Percentiles rank a stretch among this genome's conserved stretches.
Conservation (phyloP, 768 basidiomycete species). For the Rubroboletus pulcherrimus region DNA sequence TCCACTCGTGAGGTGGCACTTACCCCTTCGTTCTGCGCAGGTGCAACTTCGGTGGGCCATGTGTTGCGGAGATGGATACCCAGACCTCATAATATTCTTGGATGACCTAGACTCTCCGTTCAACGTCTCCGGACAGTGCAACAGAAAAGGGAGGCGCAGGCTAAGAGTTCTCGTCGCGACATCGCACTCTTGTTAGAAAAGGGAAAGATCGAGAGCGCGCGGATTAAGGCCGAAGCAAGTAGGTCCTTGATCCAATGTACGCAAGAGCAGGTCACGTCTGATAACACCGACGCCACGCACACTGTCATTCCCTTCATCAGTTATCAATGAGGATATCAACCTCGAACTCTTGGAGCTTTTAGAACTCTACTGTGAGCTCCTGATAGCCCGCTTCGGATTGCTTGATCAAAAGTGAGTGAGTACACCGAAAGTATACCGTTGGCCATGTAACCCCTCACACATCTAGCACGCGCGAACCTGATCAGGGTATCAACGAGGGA, state of each 20-base stretch:
- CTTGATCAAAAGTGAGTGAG: conserved; percentile 78
- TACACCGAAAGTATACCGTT: neutral
- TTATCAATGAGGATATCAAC: conserved; percentile 83
- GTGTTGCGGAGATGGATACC: neutral
- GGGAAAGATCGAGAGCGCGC: conserved; percentile 79
- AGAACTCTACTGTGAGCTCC: conserved; percentile 92
- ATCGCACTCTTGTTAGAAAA: conserved; percentile 77
- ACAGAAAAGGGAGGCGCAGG: conserved; percentile 90
- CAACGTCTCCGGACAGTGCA: conserved; percentile 82
- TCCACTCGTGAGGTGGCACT: neutral
- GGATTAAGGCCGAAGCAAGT: conserved; percentile 84
- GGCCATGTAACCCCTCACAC: conserved; percentile 4
- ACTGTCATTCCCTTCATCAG: conserved; percentile 30
- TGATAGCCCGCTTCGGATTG: conserved; percentile 87
- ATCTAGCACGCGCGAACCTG: conserved; percentile 73
- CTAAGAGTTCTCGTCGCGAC: conserved; percentile 68
- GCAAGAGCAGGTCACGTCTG: neutral
- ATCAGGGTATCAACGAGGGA: conserved; percentile 82
- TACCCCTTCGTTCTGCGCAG: conserved; percentile 22
- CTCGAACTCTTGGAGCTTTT: conserved; percentile 88
- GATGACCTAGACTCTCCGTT: conserved; percentile 64
- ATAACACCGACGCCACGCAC: conserved; percentile 19
- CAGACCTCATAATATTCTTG: neutral
- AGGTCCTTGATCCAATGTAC: conserved; percentile 28
- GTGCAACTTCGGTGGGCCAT: conserved; percentile 45